phyloP scores from a whole-genome alignment of 345 rosid species.

The Lumnitzera racemosa region DNA sequence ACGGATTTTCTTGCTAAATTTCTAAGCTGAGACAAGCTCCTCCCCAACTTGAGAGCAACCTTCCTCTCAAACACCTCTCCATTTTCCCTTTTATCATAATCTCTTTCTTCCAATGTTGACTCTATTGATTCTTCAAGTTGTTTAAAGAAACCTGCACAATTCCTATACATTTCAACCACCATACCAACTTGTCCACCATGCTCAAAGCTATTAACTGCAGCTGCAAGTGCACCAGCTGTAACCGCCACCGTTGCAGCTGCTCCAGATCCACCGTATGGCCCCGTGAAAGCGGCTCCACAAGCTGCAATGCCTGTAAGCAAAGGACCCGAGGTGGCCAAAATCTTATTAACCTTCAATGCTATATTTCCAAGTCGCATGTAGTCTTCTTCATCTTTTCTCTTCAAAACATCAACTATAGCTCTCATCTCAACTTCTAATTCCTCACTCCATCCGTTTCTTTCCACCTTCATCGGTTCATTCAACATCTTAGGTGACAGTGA shows the following conservation, averaged over 20 bases:
- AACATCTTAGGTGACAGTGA: background rate
- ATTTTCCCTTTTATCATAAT: constrained; percentile 23
- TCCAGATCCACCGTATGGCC: too few relatives aligned
- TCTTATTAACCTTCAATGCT: constrained; percentile 29
- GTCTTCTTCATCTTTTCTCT: constrained; percentile 26
- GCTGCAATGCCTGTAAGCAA: too few relatives aligned
- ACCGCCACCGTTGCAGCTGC: too few relatives aligned
- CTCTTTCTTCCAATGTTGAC: constrained; percentile 13
- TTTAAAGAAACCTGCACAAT: too few relatives aligned
- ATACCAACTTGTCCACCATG: too few relatives aligned
- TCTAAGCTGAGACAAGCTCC: constrained; percentile 5
- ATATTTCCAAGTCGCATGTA: constrained; percentile 27
- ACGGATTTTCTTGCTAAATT: constrained; percentile 26
- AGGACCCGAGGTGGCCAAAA: constrained; percentile 14
- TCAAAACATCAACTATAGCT: constrained; percentile 20
- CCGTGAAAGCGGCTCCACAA: too few relatives aligned
- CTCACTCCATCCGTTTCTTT: background rate
- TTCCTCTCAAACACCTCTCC: constrained; percentile 30
- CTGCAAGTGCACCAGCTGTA: too few relatives aligned
- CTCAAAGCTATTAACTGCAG: background rate
- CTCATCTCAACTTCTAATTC: constrained; percentile 26
- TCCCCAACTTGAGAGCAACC: constrained; percentile 34
- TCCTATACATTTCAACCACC: too few relatives aligned
- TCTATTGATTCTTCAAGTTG: constrained; percentile 19
- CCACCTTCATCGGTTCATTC: constrained; percentile 15